These are phyloP conservation scores for Yamadazyma mexicana DNA, from an alignment of 1,139 yeast species.

Conservation along the genomic window DNA sequence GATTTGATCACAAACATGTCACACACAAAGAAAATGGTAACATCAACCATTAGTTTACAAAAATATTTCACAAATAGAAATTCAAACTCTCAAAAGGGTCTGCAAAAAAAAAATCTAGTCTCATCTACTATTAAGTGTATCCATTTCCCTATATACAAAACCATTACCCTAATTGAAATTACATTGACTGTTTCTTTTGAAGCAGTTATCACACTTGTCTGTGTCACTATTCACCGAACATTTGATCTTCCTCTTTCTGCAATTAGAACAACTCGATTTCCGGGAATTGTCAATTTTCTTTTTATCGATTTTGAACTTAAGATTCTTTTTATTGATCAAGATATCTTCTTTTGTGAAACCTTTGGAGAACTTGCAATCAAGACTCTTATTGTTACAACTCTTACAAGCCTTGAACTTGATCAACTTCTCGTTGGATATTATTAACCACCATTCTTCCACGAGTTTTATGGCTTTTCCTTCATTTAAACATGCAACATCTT, in stretches of 20 bases:
- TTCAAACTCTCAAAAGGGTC: no score
- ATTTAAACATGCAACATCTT: conserved; percentile 5
- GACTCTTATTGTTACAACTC: conserved; percentile 45
- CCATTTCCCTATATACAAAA: not conserved
- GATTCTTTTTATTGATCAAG: conserved; percentile 22
- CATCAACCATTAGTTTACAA: no score
- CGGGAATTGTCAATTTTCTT: conserved; percentile 18
- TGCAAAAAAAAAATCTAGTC: no score
- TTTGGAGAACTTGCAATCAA: conserved; percentile 52
- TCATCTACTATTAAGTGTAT: not conserved
- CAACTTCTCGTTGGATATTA: conserved; percentile 33
- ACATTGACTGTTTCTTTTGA: conserved; percentile 36
- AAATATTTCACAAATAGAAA: no score
- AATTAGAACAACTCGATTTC: conserved; percentile 36
- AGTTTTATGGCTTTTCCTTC: conserved; percentile 7
- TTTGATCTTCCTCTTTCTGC: conserved; percentile 41
- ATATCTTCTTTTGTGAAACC: conserved; percentile 64
- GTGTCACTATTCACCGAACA: conserved; percentile 33
- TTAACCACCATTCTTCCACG: conserved; percentile 11
- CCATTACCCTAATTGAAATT: conserved; percentile 21
- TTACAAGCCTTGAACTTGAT: conserved; percentile 52
- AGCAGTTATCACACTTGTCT: conserved; percentile 37
- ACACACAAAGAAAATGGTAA: no score
- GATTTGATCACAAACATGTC: no score
- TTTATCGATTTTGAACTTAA: conserved; percentile 12